Evolutionary conservation across 345 rosid genomes (phyloP), one percentile per base, ranked within the genome.

Genomic region (Erucastrum elatum): DNA sequence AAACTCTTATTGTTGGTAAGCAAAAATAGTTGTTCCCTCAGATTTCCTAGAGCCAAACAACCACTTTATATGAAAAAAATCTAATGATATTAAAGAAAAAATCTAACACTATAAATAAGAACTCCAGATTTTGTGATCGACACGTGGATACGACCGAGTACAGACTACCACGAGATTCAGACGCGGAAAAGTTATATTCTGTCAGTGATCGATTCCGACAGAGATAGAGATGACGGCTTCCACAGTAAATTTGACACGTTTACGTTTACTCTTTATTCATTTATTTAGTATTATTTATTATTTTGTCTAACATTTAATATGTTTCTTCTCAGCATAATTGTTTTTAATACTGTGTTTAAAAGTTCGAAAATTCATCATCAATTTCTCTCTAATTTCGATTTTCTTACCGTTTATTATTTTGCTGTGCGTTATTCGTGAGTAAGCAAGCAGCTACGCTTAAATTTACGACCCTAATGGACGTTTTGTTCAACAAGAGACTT

Each of bases 201-300:
- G 70, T 79, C 78, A 25, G 29, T 27, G 44, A 39, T 68, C 17
- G 70, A 74, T 26, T 53, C 74, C 70, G 75, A 73, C 78, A 60
- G 37, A 16, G 69, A 73, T 44, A 7, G 58, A 66, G 68, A 65
- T 70, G 37, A 71, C 4, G 15, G 68, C 65, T 51, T 68, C 70
- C 74, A 53, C 59, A 1, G 46, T 0, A 0, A 25, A 27, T 33
- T 27, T 9, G 82, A 74, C 78, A 74, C 82, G 70, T 68, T 12
- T 16, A 25, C 26, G 12, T 65, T 26, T 29, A 37, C n/a, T 13
- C 5, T 39, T 21, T 21, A 21, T 21, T 21, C 21, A 21, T 21
- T 21, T 21, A 21, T 21, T 21, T 21, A 21, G 21, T 21, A 21
- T 21, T 21, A 21, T 21, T 21, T 21, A 21, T 21, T 21, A 21